phyloP scores from a whole-genome alignment of 352 stramenopile species.

The Globisporangium perplexum region DNA sequence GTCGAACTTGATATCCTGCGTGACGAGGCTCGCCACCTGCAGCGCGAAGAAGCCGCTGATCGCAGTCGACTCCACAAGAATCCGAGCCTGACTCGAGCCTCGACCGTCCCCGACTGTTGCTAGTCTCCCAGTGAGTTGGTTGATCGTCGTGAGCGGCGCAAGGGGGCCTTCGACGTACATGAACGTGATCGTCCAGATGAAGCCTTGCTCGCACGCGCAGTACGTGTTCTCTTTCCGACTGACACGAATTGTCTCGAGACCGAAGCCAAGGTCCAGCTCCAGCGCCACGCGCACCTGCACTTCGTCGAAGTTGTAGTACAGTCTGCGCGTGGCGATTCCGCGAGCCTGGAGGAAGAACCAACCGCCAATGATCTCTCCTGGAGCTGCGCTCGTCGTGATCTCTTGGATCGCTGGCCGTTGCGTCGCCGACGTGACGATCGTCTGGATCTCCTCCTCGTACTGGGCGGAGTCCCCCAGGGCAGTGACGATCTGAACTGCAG shows the following conservation, averaged over 20 bases:
- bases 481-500: slow-evolving; percentile 69
- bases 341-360: slow-evolving; percentile 70
- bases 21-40: slow-evolving; percentile 43
- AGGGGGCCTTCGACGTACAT: slow-evolving; percentile 56
- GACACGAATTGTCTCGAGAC: slow-evolving; percentile 47
- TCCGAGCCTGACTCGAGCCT: slow-evolving; percentile 23
- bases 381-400: slow-evolving; percentile 57
- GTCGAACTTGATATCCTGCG: slow-evolving; percentile 64
- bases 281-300: slow-evolving; percentile 60
- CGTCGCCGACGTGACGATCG: slow-evolving; percentile 43
- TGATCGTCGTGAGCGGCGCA: slow-evolving; percentile 35
- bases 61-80: slow-evolving; percentile 57
- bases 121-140: slow-evolving; percentile 39
- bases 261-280: slow-evolving; percentile 75
- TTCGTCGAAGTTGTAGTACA: slow-evolving; percentile 68
- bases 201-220: slow-evolving; percentile 65
- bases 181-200: slow-evolving; percentile 78
- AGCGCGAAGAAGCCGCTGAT: slow-evolving; percentile 66
- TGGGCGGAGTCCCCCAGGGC: slow-evolving; percentile 35
- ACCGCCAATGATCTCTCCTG: slow-evolving; percentile 56
- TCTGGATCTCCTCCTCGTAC: slow-evolving; percentile 72
- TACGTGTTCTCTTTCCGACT: slow-evolving; percentile 53
- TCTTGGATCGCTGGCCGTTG: slow-evolving; percentile 64
- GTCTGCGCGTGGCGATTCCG: slow-evolving; percentile 38
- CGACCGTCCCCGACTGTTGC: slow-evolving; percentile 62